Evolutionary conservation across 208 protist species (phyloP), one percentile per base, ranked within the genome.

Genomic region (Baffinella frigidus): DNA sequence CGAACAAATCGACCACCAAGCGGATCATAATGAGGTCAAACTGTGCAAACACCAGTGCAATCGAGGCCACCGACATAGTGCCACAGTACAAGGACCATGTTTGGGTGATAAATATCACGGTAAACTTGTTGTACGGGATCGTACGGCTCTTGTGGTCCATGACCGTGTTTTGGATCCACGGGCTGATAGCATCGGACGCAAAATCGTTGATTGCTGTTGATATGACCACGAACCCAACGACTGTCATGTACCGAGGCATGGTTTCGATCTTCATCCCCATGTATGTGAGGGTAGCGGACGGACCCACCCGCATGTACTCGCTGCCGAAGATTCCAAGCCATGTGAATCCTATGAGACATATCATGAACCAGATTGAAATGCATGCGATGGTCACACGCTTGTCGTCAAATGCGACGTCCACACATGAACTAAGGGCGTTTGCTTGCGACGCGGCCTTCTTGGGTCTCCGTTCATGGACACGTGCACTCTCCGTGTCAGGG

Each of bases 121-220:
- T 30, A 2, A 1, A 3, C 80, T 87, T 87, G 80, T 17, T 45
- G 80, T 87, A 87, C 30, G 80, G 80, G 80, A 87, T 35, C 39
- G 30, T 62, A 1, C 61, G 0, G 39, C 17, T 45, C 48, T 87
- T 87, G 80, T 87, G 80, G 80, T 87, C 80, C 44, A 35, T 17
- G 17, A 87, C 39, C 33, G 80, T 87, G 80, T 87, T 87, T 27
- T 67, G 80, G 27, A 87, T 50, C 80, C 80, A 87, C 0, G 80
- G 80, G 10, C 24, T 24, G 80, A 87, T 41, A 2, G 80, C 80
- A 33, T 87, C 80, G 10, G 39, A 1, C 7, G 61, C 39, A 43
- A 87, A 87, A 43, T 56, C 80, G 80, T 87, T 87, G 80, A 87
- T 64, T 9, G 80, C 43, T 1, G 80, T 87, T n/a, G 17, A 41